These are phyloP conservation scores for Pythium brachiatum DNA, from an alignment of 352 stramenopile genomes.

Conservation along the genomic window DNA sequence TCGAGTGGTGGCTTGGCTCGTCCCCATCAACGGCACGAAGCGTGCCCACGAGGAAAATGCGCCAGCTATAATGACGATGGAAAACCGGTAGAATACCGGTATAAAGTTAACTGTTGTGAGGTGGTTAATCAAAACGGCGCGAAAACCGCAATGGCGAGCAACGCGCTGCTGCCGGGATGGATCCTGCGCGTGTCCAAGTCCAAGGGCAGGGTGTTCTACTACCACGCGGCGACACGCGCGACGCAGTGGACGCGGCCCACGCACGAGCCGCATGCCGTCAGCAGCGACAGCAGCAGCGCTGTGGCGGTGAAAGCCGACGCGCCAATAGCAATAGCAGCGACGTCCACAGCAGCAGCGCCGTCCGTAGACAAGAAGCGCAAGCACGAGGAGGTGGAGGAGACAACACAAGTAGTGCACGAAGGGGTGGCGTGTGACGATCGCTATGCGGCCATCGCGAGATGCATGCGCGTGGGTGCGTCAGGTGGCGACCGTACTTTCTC, in stretches of 20 bases:
- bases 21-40: slow-evolving; percentile 10
- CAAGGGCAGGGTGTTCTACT: slow-evolving; percentile 74
- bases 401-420: not conserved
- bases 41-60: not conserved
- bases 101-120: not conserved
- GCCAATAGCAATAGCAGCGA: not conserved
- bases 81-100: slow-evolving; percentile 3
- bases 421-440: slow-evolving; percentile 3
- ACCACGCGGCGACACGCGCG: slow-evolving; percentile 42
- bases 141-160: slow-evolving; percentile 3
- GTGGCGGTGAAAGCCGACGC: not conserved
- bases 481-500: slow-evolving; percentile 32
- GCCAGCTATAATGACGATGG: not conserved
- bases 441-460: slow-evolving; percentile 34
- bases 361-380: slow-evolving; percentile 25
- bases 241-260: slow-evolving; percentile 63
- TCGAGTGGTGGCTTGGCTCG: not conserved
- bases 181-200: slow-evolving; percentile 63
- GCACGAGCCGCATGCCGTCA: not conserved
- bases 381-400: not conserved
- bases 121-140: not conserved
- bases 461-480: slow-evolving; percentile 55
- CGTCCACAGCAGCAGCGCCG: not conserved
- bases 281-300: not conserved
- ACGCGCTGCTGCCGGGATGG: slow-evolving; percentile 50